Base-by-base conservation (phyloP, 768 basidiomycete genomes). In the Boletus insuetus region DNA sequence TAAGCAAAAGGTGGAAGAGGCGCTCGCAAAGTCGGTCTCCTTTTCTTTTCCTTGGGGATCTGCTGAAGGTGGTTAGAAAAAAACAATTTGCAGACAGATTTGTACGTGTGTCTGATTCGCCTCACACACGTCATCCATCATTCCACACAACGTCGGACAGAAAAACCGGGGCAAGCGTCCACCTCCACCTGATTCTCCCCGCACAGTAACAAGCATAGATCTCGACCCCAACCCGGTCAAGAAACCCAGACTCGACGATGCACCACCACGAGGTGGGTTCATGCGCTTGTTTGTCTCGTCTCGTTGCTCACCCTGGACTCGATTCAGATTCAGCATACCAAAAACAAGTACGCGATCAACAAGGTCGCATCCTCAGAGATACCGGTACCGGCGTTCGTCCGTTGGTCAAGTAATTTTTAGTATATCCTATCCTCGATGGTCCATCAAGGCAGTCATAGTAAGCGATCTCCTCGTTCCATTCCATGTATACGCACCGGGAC, bases 141-240 rank as follows among this genome's bases (percentile, higher is more conserved):
- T 29, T 29, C 29, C 1, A 29, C 29, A 26, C 29, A 29, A 29
- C 29, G 29, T 29, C 35, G 12, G 7, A 24, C 64, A 85, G 83
- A 84, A 79, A 79, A 78, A 72, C 34, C 73, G 83, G 66, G 79
- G 82, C 69, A 85, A 84, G 74, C 82, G 83, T 62, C 74, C 63
- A 54, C 49, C 71, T 64, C 67, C 72, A 58, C 74, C 75, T 69
- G 77, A 76, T 63, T 61, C 69, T 53, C 50, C 75, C 42, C 55
- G 62, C 61, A 63, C 74, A 65, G 62, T 67, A 34, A 59, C 64
- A 55, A 61, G 57, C 63, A 64, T 66, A 71, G 76, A 78, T 66
- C 64, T 61, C 46, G 67, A 52, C 26, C 19, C 34, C 48, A 57
- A 66, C 17, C 69, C 69, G 8, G 56, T 65, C 19, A 81, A 80